Base-by-base conservation (phyloP, 2,329 filamentous ascomycete genomes). In the Calonectria naviculata region DNA sequence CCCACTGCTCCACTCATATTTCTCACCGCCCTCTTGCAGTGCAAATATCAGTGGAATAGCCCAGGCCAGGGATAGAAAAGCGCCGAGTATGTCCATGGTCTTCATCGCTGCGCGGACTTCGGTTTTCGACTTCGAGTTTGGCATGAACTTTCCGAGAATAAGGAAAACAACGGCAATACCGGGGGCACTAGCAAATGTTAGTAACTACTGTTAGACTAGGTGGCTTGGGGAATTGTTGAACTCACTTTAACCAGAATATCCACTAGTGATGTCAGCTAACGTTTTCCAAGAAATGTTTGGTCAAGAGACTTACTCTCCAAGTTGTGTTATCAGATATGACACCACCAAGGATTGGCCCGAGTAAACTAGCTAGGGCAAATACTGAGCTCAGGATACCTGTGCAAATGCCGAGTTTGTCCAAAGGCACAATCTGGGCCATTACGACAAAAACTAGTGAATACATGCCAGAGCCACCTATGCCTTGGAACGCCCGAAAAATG, bases 381-480 rank as follows among this genome's bases (percentile, higher is more conserved):
- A 66, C 63, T 4, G 68, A 70, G 10, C 60, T 64, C 10, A 69
- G 29, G 7, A 69, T 69, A 1, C 60, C 67, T 1, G 60, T 64
- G 19, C 49, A 69, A 10, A 60, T 69, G 5, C 60, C 67, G 3
- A 69, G 21, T 26, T 69, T 69, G 21, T 69, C 67, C 8, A 65
- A n/a, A 1, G 67, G 47, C 4, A 69, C 67, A 19, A 69, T 69
- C 26, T 65, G 41, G 9, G 61, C 47, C 29, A 65, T 52, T 38
- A 65, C 52, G 52, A 69, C 42, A 29, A 65, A 65, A 24, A 61
- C 60, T 1, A 58, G 47, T 1, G 67, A 69, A 21, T 69, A 69
- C 41, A 65, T 65, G 6, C 67, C 67, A 13, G 67, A 65, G 49
- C 68, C 68, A 4, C 68, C 68, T 28, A 71, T 44, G 3, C 68